Evolutionary conservation across 371 early-diverging fungal species (phyloP), one percentile per base, ranked within the genome.

Genomic region (Chytridiales sp.): DNA sequence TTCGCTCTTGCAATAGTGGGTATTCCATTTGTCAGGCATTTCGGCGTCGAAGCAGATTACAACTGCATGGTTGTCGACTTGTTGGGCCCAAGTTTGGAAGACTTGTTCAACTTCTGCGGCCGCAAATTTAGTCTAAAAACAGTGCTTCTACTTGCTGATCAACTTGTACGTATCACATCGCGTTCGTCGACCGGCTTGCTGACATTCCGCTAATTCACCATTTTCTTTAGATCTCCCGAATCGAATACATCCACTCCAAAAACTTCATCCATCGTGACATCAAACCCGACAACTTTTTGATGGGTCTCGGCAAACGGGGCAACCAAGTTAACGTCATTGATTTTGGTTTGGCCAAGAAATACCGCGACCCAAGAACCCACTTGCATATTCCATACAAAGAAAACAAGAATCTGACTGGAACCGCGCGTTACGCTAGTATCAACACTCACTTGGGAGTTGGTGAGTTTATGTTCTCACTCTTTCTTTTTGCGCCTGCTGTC

Each of bases 41-140:
- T 87, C 76, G 95, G 97, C 55, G 82, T 86, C 34, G 96, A 95
- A 77, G 80, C 85, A 56, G 95, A 96, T 63, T 96, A 91, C 80
- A 89, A 92, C 80, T 90, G 92, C 72, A 89, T 97, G 94, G 94
- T 99, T n/a, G 90, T 99, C 68, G 99, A 99, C 76, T 86, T 99
- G 31, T 85, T 99, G 32, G 99, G 99, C 39, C 97, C 97, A 26
- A 92, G 92, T 54, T 80, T 99, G 59, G 99, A 99, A 73, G 97
- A 99, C 75, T 82, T 99, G 47, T 99, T 99, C 84, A 94, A 94
- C 77, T 94, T 92, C 75, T 95, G 97, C 80, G 89, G 92, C 60
- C 88, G 98, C 66, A 92, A 92, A 76, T 99, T 99, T 77, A 85
- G 90, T 34, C 77, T 99, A n/a, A 99, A 99, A 75, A 99, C 99